These are phyloP conservation scores for Platismatia glauca DNA, from an alignment of 495 filamentous ascomycete genomes.

Conservation along the genomic window DNA sequence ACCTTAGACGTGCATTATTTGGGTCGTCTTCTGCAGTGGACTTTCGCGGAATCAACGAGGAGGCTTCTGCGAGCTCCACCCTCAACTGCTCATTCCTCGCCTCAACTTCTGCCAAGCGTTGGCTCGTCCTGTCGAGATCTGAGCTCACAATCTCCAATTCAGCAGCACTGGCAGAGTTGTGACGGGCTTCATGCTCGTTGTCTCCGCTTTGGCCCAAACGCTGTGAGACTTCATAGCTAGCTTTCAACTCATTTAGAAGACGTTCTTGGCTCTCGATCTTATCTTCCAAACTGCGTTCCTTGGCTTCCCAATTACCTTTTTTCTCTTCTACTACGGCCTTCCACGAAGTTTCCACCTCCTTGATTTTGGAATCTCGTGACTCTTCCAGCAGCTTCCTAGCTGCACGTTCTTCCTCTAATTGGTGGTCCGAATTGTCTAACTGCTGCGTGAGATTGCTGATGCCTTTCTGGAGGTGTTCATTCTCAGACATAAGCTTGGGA, in stretches of 20 bases:
- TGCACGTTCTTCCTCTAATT: constrained; percentile 62
- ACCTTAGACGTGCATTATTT: constrained; percentile 70
- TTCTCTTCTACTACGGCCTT: constrained; percentile 88
- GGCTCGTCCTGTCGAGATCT: constrained; percentile 81
- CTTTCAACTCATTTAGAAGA: constrained; percentile 87
- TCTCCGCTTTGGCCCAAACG: constrained; percentile 67
- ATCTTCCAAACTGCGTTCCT: constrained; percentile 84
- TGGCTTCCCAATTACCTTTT: constrained; percentile 90
- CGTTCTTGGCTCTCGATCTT: constrained; percentile 92
- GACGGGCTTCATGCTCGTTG: constrained; percentile 44
- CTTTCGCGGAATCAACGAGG: constrained; percentile 60
- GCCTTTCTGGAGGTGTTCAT: constrained; percentile 71
- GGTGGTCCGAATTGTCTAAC: constrained; percentile 73
- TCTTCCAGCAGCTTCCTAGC: constrained; percentile 68
- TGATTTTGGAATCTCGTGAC: constrained; percentile 62
- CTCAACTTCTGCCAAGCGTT: constrained; percentile 83
- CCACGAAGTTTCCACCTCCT: constrained; percentile 86
- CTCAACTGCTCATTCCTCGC: constrained; percentile 89
- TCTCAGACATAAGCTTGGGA: constrained; percentile 78
- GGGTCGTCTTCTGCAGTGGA: constrained; percentile 72
- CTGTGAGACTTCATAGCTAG: constrained; percentile 93
- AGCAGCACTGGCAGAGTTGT: constrained; percentile 63
- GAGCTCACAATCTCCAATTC: constrained; percentile 89
- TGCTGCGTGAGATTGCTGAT: constrained; percentile 80
- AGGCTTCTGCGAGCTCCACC: constrained; percentile 79